Base-by-base conservation (phyloP, 139 green algal genomes). In the Chlorella sp. region DNA sequence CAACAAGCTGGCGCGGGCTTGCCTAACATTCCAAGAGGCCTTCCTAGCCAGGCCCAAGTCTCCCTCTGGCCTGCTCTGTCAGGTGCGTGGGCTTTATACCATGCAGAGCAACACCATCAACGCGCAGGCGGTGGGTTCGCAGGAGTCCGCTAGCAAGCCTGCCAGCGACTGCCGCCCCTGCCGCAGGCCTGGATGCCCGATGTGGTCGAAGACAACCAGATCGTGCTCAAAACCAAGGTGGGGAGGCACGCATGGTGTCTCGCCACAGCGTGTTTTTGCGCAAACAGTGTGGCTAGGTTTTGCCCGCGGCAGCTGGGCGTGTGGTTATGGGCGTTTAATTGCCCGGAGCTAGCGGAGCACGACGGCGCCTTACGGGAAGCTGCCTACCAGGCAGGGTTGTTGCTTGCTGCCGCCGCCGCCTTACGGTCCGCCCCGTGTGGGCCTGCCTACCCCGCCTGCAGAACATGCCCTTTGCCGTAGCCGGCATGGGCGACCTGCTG, bases 401-500 rank as follows among this genome's bases (percentile, higher is more conserved):
- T 12, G 32, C 34, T 48, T 24, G 28, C 7, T 9, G 36, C 76
- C 36, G 22, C 19, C 40, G 39, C 78, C 40, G 39, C 24, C 37
- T 2, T 36, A 36, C 7, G 12, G 78, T n/a, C 78, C 24, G 21
- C 39, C 48, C 30, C 28, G 1, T 30, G 0, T 83, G 39, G 15
- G 4, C 14, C 39, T 2, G n/a, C 2, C 39, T 21, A 2, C 42
- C 64, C 64, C 9, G 5, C 26, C 24, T 61, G 87, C 85, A 94
- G 91, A 92, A 89, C 37, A 71, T 94, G 86, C 93, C 93, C 26
- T 95, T 94, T 78, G 95, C 90, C 57, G 91, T 95, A 77, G 93
- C 92, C 21, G 93, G 93, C 48, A 40, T 91, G n/a, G 92, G 93
- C 7, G 93, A 95, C 60, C 81, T 95, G 19, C 89, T 95, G 30